A percentile compares a stretch with the other conserved stretches of the same genome.
Evolutionary conservation across 1,284 basidiomycete genomes (phyloP).

Genomic region (Ceratobasidium sp.): DNA sequence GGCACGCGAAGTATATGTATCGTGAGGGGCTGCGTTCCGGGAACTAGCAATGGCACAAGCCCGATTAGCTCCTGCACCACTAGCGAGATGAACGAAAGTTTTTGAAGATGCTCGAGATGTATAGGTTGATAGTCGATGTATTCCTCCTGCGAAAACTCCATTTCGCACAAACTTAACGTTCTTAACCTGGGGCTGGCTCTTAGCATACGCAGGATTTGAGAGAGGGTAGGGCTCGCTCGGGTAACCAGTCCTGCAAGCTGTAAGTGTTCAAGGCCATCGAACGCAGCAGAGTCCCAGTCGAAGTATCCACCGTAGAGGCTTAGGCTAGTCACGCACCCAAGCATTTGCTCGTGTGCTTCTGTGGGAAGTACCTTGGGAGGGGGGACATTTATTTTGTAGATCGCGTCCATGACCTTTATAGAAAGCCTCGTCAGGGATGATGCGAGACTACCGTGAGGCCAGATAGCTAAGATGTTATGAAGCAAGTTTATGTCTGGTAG

Average conservation of each 20-base stretch:
- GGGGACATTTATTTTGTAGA: neutral
- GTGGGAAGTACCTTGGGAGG: neutral
- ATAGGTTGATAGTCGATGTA: neutral
- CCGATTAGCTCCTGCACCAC: no score
- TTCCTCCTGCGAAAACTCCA: neutral
- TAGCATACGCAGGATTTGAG: neutral
- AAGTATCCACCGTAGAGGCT: slow-evolving; percentile 18
- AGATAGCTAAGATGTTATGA: neutral
- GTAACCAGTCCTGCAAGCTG: neutral
- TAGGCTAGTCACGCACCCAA: neutral
- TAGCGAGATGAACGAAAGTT: slow-evolving; percentile 12
- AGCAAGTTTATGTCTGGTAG: neutral
- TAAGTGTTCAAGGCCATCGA: neutral
- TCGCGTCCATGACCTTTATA: neutral
- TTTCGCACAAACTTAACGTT: neutral
- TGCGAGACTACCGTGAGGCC: neutral
- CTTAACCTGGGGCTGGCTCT: neutral
- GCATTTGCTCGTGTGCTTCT: neutral
- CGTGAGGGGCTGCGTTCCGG: no score
- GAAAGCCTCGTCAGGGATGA: neutral
- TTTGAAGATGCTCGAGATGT: neutral
- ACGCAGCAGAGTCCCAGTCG: slow-evolving; percentile 11
- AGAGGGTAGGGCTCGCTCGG: neutral
- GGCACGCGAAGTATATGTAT: no score
- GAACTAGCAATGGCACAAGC: no score